phyloP scores from a whole-genome alignment of 2,329 filamentous ascomycete genomes.

The Paraconiothyrium sp. region DNA sequence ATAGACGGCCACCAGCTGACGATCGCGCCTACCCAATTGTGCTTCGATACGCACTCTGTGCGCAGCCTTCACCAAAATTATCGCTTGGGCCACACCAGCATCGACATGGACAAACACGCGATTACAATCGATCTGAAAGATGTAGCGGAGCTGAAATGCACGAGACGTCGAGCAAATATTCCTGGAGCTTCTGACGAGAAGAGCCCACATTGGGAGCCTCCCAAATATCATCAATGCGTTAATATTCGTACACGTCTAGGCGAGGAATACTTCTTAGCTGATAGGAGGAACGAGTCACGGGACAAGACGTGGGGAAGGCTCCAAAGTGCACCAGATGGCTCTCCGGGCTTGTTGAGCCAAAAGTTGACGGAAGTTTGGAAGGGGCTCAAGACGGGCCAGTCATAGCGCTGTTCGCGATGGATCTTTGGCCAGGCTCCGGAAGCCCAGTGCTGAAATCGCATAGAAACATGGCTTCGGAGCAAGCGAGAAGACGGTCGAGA shows the following conservation, averaged over 20 bases:
- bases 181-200: neutral
- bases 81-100: neutral
- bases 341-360: neutral
- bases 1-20: neutral
- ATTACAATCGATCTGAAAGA: slow-evolving; percentile 1
- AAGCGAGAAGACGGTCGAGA: no score
- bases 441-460: neutral
- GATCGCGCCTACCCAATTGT: neutral
- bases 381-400: neutral
- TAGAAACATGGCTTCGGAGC: neutral
- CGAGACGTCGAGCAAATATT: neutral
- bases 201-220: slow-evolving; percentile 1
- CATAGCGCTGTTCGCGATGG: neutral
- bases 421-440: neutral
- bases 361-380: neutral
- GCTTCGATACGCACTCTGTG: neutral
- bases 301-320: neutral
- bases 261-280: neutral
- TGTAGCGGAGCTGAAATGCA: neutral
- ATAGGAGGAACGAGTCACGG: neutral
- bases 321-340: neutral
- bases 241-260: neutral
- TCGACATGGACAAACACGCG: neutral
- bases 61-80: neutral
- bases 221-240: neutral